These are phyloP conservation scores for Colletotrichum eleusines DNA, from an alignment of 2,329 filamentous ascomycete genomes.

Conservation along the genomic window DNA sequence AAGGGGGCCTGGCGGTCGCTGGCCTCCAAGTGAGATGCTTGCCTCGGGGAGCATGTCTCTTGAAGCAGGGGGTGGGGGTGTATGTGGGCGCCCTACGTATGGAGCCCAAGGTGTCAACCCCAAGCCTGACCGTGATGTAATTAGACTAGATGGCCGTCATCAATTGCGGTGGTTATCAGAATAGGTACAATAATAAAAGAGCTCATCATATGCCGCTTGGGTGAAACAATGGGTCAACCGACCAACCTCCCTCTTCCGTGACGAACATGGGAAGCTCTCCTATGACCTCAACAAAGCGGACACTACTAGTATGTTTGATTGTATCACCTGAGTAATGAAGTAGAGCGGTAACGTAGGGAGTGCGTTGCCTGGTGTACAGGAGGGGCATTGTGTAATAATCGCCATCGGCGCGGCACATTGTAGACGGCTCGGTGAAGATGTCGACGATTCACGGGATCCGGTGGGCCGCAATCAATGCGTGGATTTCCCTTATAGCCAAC, in stretches of 20 bases:
- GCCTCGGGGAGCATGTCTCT: background rate
- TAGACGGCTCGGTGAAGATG: no score
- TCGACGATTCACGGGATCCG: no score
- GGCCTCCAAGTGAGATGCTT: background rate
- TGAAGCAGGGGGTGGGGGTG: background rate
- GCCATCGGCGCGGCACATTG: no score
- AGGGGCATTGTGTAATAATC: no score
- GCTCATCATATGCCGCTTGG: background rate
- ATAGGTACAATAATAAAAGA: background rate
- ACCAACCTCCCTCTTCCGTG: background rate
- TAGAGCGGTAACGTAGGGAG: no score
- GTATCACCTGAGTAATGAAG: no score
- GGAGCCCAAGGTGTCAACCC: background rate
- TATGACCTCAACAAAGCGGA: background rate
- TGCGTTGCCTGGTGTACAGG: no score
- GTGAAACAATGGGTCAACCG: background rate
- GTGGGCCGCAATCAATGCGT: no score
- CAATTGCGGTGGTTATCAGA: slow-evolving; percentile 14
- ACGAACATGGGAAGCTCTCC: background rate
- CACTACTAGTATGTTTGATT: background rate
- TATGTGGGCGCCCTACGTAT: background rate
- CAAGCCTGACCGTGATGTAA: background rate
- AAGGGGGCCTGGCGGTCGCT: background rate
- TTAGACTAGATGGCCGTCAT: slow-evolving; percentile 22
- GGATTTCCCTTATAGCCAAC: no score